Conservation (phyloP, 179 eudicot genomes). For the Silene vulgaris region DNA sequence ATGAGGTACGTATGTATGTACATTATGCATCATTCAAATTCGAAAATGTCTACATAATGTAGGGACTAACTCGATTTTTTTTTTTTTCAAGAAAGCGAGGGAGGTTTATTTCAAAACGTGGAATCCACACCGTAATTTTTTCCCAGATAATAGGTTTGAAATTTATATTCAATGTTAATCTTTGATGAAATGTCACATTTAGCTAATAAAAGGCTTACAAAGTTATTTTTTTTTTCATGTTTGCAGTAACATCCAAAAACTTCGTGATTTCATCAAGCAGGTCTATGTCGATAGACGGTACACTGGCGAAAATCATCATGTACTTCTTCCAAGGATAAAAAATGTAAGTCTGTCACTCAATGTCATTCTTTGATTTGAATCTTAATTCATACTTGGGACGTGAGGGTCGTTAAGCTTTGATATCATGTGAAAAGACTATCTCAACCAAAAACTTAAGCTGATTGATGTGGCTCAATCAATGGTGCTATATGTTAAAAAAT, state of each 20-base stretch:
- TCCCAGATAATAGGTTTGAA: conserved; percentile 58
- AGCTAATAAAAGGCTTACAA: not conserved
- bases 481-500: too few species aligned
- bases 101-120: conserved; percentile 61
- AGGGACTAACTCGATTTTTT: conserved; percentile 16
- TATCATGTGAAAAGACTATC: too few species aligned
- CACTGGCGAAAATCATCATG: conserved; percentile 40
- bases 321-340: conserved; percentile 33
- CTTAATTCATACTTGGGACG: too few species aligned
- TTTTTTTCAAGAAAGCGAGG: conserved; percentile 51
- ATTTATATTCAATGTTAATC: conserved; percentile 4
- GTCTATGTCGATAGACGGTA: conserved; percentile 59
- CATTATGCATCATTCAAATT: not conserved
- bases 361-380: not conserved
- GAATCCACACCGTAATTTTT: conserved; percentile 53
- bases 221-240: conserved; percentile 15
- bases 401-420: too few species aligned
- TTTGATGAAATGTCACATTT: conserved; percentile 1
- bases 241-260: conserved; percentile 53
- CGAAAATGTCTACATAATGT: not conserved
- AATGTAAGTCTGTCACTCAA: conserved; percentile 37
- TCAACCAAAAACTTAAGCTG: too few species aligned
- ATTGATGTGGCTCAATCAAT: too few species aligned
- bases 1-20: conserved; percentile 44
- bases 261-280: conserved; percentile 67